phyloP scores from a whole-genome alignment of 2,329 filamentous ascomycete species.

The Ophiostoma triangulosporum region DNA sequence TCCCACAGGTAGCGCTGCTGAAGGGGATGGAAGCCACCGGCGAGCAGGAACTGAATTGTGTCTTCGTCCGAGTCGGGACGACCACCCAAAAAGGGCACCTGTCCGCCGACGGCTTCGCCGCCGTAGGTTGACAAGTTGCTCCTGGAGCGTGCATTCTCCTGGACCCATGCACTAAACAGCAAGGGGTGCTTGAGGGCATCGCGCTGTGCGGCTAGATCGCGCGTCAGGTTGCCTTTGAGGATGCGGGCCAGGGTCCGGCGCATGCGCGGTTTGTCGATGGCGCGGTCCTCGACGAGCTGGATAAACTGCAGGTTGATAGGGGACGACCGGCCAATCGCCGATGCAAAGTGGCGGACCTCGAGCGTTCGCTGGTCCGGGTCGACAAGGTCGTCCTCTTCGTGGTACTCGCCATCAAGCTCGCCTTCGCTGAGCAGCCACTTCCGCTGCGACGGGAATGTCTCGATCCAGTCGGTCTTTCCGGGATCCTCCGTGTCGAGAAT shows the following conservation, averaged over 20 bases:
- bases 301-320: conserved; percentile 55
- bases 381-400: conserved; percentile 23
- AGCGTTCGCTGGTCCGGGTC: conserved; percentile 46
- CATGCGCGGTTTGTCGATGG: conserved; percentile 32
- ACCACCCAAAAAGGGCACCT: conserved; percentile 32
- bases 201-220: conserved; percentile 38
- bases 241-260: conserved; percentile 32
- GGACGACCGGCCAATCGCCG: conserved; percentile 31
- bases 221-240: conserved; percentile 34
- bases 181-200: conserved; percentile 35
- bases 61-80: conserved; percentile 38
- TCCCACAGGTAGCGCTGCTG: conserved; percentile 35
- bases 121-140: conserved; percentile 19
- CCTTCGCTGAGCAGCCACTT: conserved; percentile 41
- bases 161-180: conserved; percentile 40
- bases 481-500: conserved; percentile 40
- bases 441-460: conserved; percentile 50
- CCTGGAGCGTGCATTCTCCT: conserved; percentile 24
- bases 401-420: neutral
- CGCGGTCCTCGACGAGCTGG: conserved; percentile 49
- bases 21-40: conserved; percentile 44
- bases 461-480: conserved; percentile 45
- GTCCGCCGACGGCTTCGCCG: conserved; percentile 18
- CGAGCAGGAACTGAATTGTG: conserved; percentile 39
- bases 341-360: conserved; percentile 42